These are phyloP conservation scores for Isabelozyma heimii DNA, from an alignment of 805 yeast species.

Conservation along the genomic window DNA sequence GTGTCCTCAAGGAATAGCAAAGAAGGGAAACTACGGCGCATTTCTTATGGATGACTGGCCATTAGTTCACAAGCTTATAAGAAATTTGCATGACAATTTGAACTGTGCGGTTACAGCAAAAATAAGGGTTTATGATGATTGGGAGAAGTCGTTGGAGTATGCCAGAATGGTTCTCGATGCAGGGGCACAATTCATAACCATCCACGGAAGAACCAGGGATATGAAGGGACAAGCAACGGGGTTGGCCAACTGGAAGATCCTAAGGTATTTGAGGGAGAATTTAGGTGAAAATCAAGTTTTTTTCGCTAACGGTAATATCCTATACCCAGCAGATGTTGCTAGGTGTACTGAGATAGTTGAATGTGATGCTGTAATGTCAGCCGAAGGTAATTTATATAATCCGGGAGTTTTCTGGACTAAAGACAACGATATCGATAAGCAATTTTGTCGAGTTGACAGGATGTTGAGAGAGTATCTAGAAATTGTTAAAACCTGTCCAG, in stretches of 20 bases:
- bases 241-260: conserved; percentile 85
- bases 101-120: conserved; percentile 93
- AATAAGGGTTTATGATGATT: conserved; percentile 83
- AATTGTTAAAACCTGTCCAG: conserved; percentile 60
- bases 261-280: conserved; percentile 73
- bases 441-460: conserved; percentile 82
- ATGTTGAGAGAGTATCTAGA: conserved; percentile 86
- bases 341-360: conserved; percentile 62
- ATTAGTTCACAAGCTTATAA: conserved; percentile 67
- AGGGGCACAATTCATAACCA: conserved; percentile 93
- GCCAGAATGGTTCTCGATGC: conserved; percentile 87
- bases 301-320: conserved; percentile 91
- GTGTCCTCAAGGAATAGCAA: conserved; percentile 97
- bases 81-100: conserved; percentile 68
- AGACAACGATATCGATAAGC: conserved; percentile 52
- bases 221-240: conserved; percentile 98
- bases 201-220: conserved; percentile 94
- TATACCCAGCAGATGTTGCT: conserved; percentile 80
- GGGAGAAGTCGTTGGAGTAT: conserved; percentile 78
- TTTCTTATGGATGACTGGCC: conserved; percentile 98
- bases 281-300: conserved; percentile 79
- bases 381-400: conserved; percentile 91
- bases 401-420: conserved; percentile 83
- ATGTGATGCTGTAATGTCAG: conserved; percentile 95
- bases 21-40: conserved; percentile 92